Percentiles rank a stretch among this genome's conserved stretches.
Conservation (phyloP, 2,329 filamentous ascomycete species). For the Tolypocladium tundrense region DNA sequence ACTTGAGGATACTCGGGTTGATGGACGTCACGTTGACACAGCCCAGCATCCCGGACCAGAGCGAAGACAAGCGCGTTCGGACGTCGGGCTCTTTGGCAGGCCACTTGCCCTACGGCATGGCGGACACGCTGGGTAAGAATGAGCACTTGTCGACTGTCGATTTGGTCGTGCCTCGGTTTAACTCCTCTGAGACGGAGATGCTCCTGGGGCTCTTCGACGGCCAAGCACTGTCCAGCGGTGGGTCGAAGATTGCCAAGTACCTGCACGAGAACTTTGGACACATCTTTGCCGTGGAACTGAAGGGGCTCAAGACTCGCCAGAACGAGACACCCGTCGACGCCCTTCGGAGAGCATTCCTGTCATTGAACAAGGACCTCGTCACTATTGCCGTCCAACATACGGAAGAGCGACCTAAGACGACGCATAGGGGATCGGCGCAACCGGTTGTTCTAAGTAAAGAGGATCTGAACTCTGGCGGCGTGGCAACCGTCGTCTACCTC, state of each 20-base stretch:
- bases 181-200: slow-evolving; percentile 80
- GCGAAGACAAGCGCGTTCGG: slow-evolving; percentile 85
- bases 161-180: slow-evolving; percentile 86
- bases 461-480: slow-evolving; percentile 80
- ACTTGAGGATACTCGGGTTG: slow-evolving; percentile 78
- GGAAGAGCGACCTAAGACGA: slow-evolving; percentile 57
- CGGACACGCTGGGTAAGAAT: slow-evolving; percentile 83
- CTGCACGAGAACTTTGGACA: slow-evolving; percentile 91
- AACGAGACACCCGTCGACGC: slow-evolving; percentile 75
- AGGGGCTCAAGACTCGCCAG: slow-evolving; percentile 53
- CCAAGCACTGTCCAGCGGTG: slow-evolving; percentile 76
- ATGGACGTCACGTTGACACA: slow-evolving; percentile 98
- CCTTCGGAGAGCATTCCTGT: slow-evolving; percentile 73
- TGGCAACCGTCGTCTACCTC: slow-evolving; percentile 85
- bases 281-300: slow-evolving; percentile 74
- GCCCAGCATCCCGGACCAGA: slow-evolving; percentile 88
- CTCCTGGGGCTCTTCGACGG: slow-evolving; percentile 95
- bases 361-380: slow-evolving; percentile 88
- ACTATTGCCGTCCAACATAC: slow-evolving; percentile 71
- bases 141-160: slow-evolving; percentile 95
- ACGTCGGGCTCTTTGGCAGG: slow-evolving; percentile 95
- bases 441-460: slow-evolving; percentile 77
- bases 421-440: slow-evolving; percentile 61
- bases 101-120: slow-evolving; percentile 91
- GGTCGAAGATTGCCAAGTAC: slow-evolving; percentile 93